phyloP scores from a whole-genome alignment of 352 stramenopile species.

The Pythium rishiriense region DNA sequence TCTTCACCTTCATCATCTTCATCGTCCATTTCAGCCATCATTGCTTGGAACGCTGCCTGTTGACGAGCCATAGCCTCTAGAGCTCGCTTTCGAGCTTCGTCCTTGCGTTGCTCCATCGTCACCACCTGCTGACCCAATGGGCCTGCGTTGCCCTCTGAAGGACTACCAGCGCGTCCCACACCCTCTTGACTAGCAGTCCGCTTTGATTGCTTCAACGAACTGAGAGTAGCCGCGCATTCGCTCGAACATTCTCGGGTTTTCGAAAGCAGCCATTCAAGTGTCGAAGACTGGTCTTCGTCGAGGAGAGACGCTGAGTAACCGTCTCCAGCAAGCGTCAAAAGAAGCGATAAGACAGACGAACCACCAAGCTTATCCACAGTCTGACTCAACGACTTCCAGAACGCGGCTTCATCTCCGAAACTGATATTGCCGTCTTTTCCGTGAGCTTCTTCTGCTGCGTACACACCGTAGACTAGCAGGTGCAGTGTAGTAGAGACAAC shows the following conservation, averaged over 20 bases:
- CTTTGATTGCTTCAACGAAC: conserved; percentile 31
- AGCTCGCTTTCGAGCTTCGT: conserved; percentile 73
- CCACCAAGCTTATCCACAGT: conserved; percentile 34
- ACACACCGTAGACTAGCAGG: conserved; percentile 75
- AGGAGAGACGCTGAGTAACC: conserved; percentile 31
- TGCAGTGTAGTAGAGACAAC: conserved; percentile 84
- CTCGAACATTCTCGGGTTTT: conserved; percentile 53
- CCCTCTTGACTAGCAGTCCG: conserved; percentile 3
- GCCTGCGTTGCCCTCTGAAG: neutral
- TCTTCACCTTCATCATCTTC: conserved; percentile 29
- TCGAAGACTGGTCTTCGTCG: conserved; percentile 74
- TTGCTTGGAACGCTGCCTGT: conserved; percentile 82
- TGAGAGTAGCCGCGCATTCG: conserved; percentile 31
- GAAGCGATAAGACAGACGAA: conserved; percentile 52
- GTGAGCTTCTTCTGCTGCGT: conserved; percentile 43
- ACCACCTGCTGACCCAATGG: neutral
- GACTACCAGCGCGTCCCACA: neutral
- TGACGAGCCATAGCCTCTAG: conserved; percentile 81
- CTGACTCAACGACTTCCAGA: conserved; percentile 56
- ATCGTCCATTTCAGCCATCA: conserved; percentile 60
- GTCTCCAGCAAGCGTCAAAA: conserved; percentile 54
- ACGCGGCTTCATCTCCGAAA: conserved; percentile 23
- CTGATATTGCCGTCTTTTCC: too few species aligned
- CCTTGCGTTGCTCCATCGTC: conserved; percentile 77
- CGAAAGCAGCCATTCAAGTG: conserved; percentile 74